These are phyloP conservation scores for Colletotrichum zoysiae DNA, from an alignment of 2,329 filamentous ascomycete species.

Conservation along the genomic window DNA sequence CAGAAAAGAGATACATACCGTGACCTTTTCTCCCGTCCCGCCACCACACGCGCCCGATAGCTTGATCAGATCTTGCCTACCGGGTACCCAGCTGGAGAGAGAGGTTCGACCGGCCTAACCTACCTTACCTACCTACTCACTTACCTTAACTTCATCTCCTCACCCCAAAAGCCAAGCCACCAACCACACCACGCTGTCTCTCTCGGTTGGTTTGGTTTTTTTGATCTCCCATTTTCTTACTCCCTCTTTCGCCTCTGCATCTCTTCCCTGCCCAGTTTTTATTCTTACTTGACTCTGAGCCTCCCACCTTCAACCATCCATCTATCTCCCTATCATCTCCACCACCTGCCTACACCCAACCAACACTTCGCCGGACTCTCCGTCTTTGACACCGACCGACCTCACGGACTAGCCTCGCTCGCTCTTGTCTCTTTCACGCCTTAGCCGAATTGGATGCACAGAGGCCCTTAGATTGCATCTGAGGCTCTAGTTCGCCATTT, in stretches of 20 bases:
- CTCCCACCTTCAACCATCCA: constrained; percentile 29
- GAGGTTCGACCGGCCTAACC: constrained; percentile 35
- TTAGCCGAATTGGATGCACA: constrained; percentile 43
- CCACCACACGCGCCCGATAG: constrained; percentile 44
- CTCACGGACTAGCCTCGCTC: constrained; percentile 35
- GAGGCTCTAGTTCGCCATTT: constrained; percentile 43
- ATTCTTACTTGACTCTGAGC: constrained; percentile 41
- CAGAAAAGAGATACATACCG: constrained; percentile 35
- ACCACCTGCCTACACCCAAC: constrained; percentile 41
- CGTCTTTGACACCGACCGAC: constrained; percentile 37
- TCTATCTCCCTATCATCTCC: constrained; percentile 36
- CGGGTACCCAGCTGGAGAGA: constrained; percentile 39
- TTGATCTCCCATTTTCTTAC: constrained; percentile 29
- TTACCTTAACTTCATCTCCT: constrained; percentile 37
- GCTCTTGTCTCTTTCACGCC: constrained; percentile 31
- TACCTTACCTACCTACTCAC: constrained; percentile 23
- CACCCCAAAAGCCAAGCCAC: constrained; percentile 39
- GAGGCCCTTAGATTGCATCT: constrained; percentile 41
- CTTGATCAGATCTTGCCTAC: constrained; percentile 44
- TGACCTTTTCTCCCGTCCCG: constrained; percentile 41
- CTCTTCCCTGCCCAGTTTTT: constrained; percentile 38
- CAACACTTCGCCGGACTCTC: constrained; percentile 27
- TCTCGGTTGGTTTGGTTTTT: constrained; percentile 34
- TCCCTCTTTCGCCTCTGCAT: constrained; percentile 23
- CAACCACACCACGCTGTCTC: constrained; percentile 36